Evolutionary conservation across 805 yeast species (phyloP).

Genomic region (Saturnispora ahearnii): DNA sequence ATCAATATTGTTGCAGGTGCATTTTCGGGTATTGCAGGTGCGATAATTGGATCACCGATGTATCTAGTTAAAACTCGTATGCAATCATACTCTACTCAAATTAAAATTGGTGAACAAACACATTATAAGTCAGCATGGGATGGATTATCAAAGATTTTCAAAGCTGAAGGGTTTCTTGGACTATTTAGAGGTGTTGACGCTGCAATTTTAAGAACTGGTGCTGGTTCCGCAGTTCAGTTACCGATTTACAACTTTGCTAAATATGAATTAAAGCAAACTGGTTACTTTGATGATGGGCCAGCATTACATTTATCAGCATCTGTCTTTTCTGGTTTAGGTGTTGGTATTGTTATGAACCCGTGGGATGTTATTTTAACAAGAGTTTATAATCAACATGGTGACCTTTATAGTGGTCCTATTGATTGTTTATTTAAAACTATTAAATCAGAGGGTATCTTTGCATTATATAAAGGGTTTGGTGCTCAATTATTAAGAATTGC

Average conservation of each 20-base stretch:
- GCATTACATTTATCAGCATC: constrained; percentile 64
- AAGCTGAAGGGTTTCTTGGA: constrained; percentile 67
- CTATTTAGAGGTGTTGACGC: constrained; percentile 89
- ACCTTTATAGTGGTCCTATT: constrained; percentile 74
- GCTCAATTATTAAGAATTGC: constrained; percentile 90
- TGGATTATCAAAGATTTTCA: constrained; percentile 57
- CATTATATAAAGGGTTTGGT: constrained; percentile 89
- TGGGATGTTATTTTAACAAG: constrained; percentile 94
- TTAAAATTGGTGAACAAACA: constrained; percentile 85
- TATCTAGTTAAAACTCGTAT: constrained; percentile 90
- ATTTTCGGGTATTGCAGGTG: constrained; percentile 81
- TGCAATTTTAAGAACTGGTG: constrained; percentile 88
- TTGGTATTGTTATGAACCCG: constrained; percentile 93
- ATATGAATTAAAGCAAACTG: constrained; percentile 43
- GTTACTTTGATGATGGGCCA: constrained; percentile 53
- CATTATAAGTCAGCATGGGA: constrained; percentile 62
- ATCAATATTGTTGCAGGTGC: constrained; percentile 78
- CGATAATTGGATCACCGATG: constrained; percentile 82
- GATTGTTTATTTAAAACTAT: constrained; percentile 87
- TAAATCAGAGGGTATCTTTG: constrained; percentile 71
- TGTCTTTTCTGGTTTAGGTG: constrained; percentile 81
- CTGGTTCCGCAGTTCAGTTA: constrained; percentile 91
- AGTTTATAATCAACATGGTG: constrained; percentile 77
- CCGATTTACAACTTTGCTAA: constrained; percentile 84
- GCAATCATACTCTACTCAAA: constrained; percentile 73